These are phyloP conservation scores for Theobroma cacao DNA, from an alignment of 345 rosid genomes.

Conservation along the genomic window DNA sequence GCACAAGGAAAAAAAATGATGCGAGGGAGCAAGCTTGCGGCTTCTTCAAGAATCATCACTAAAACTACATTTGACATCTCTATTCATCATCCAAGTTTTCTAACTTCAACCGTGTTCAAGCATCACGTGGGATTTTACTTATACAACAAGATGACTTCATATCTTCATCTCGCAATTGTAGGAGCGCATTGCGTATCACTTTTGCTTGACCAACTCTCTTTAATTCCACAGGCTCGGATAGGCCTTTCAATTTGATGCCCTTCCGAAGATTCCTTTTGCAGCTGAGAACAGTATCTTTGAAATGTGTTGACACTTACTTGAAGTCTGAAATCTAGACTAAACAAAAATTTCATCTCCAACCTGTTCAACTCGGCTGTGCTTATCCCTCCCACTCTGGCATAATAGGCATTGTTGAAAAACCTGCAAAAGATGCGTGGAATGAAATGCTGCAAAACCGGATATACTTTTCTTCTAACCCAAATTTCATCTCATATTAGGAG, in stretches of 20 bases:
- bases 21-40: neutral
- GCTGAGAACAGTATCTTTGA: slow-evolving; percentile 47
- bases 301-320: slow-evolving; percentile 68
- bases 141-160: slow-evolving; percentile 8
- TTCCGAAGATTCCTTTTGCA: slow-evolving; percentile 57
- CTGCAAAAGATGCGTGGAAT: slow-evolving; percentile 36
- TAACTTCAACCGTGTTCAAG: slow-evolving; percentile 8
- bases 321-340: slow-evolving; percentile 78
- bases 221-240: slow-evolving; percentile 49
- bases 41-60: slow-evolving; percentile 11
- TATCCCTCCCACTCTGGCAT: slow-evolving; percentile 91
- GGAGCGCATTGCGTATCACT: slow-evolving; percentile 55
- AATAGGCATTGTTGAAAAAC: slow-evolving; percentile 84
- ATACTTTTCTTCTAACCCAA: neutral
- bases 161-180: slow-evolving; percentile 43
- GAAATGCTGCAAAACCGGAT: neutral
- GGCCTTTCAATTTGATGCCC: slow-evolving; percentile 49
- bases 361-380: slow-evolving; percentile 75
- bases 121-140: slow-evolving; percentile 11
- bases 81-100: slow-evolving; percentile 12
- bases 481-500: neutral
- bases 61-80: neutral
- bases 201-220: slow-evolving; percentile 53
- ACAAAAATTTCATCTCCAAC: slow-evolving; percentile 82
- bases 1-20: neutral